Conservation (phyloP, 2,329 filamentous ascomycete genomes). For the Fusarium scirpi region DNA sequence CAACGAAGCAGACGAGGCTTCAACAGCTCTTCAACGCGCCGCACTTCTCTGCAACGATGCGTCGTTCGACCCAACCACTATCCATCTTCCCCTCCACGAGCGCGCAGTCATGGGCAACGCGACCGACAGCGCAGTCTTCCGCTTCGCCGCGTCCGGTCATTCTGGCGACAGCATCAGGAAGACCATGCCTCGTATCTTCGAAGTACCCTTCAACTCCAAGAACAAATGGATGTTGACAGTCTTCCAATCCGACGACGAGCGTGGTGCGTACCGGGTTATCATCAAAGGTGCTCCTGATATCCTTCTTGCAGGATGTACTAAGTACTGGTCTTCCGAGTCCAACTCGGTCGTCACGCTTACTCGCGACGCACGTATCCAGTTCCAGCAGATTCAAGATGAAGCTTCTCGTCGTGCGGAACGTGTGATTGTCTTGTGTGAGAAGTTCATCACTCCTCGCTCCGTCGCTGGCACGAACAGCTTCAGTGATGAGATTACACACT, state of each 20-base stretch:
- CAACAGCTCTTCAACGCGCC: slow-evolving; percentile 21
- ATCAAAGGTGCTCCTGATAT: slow-evolving; percentile 68
- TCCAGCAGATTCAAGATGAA: slow-evolving; percentile 54
- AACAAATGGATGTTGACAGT: slow-evolving; percentile 63
- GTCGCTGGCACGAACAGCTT: slow-evolving; percentile 59
- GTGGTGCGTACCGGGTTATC: slow-evolving; percentile 56
- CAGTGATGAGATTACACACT: slow-evolving; percentile 60
- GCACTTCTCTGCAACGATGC: slow-evolving; percentile 57
- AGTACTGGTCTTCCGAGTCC: slow-evolving; percentile 51
- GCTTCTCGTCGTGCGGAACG: slow-evolving; percentile 58
- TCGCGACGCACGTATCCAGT: slow-evolving; percentile 47
- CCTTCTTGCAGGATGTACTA: slow-evolving; percentile 53
- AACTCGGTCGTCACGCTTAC: slow-evolving; percentile 53
- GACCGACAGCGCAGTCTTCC: slow-evolving; percentile 57
- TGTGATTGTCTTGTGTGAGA: slow-evolving; percentile 58
- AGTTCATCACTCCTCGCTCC: slow-evolving; percentile 47
- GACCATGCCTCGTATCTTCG: slow-evolving; percentile 49
- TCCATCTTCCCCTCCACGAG: slow-evolving; percentile 51
- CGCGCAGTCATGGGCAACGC: slow-evolving; percentile 57
- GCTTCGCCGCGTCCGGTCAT: slow-evolving; percentile 51
- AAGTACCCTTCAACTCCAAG: slow-evolving; percentile 64
- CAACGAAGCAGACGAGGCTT: background rate
- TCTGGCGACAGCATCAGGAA: slow-evolving; percentile 37
- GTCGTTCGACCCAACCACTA: slow-evolving; percentile 54
- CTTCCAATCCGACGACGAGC: slow-evolving; percentile 45